Evolutionary conservation across 441 rosid genomes (phyloP), one percentile per base, ranked within the genome.

Genomic region (Populus tomentosa): DNA sequence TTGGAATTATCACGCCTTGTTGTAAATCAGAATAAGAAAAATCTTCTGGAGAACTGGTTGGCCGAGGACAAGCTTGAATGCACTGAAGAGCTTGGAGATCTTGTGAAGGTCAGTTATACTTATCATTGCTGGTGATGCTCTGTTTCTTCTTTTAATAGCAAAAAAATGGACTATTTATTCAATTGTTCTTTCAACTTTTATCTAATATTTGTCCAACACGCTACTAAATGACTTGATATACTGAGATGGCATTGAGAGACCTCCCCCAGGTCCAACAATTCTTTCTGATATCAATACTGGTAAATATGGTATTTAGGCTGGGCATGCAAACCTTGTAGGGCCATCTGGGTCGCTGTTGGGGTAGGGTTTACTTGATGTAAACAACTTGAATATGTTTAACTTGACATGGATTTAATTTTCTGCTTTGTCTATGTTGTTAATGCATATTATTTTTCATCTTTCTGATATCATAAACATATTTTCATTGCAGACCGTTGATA

Each of bases 1-100:
- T 87, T 94, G 88, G 98, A 94, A 77, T 82, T 94, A 59, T 94
- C 98, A 40, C 94, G 98, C 66, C 95, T 94, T 66, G 98, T 94
- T 50, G 98, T 94, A 79, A 94, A 94, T 84, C 98, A 94, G 81
- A 94, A 94, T 86, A 94, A 94, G 85, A 94, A 92, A 82, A 94
- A 92, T 77, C 93, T 92, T 62, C 83, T 92, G 84, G 97, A 92
- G 80, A 92, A 92, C 83, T 92, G 98, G 97, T 81, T 92, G 88
- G 95, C 95, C 1, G 98, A 94, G 82, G 98, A 94, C 84, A 94
- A 94, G 88, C 85, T 94, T 80, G 98, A 94, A 82, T 94, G 98
- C 78, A 90, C 92, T 46, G 98, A 94, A 83, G 98, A 94, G 75
- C 94, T 94, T 85, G 98, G 98, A 70, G 98, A 94, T 83, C 98